These are phyloP conservation scores for Talaromyces adpressus DNA, from an alignment of 495 filamentous ascomycete species.

Conservation along the genomic window DNA sequence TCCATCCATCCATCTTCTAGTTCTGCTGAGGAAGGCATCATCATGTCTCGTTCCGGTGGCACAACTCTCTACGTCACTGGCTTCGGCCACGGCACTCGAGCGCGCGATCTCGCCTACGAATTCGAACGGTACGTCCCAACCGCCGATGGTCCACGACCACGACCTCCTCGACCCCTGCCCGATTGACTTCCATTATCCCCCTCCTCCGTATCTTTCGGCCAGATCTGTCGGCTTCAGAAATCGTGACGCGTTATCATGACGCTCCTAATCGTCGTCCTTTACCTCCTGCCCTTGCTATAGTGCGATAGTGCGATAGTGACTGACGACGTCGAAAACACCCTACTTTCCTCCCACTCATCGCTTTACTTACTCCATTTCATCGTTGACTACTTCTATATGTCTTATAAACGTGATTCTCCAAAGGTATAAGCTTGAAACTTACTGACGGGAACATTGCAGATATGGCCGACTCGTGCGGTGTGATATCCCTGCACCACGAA, in stretches of 20 bases:
- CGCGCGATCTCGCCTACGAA: slow-evolving; percentile 99
- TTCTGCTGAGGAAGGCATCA: slow-evolving; percentile 26
- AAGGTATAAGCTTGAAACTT: background rate
- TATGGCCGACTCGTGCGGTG: slow-evolving; percentile 98
- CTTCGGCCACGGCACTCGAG: slow-evolving; percentile 98
- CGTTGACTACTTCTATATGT: slow-evolving; percentile 12
- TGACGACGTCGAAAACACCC: slow-evolving; percentile 8
- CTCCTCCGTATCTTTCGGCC: slow-evolving; percentile 6
- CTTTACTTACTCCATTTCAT: slow-evolving; percentile 5
- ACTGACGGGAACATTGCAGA: slow-evolving; percentile 39
- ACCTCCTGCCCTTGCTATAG: background rate
- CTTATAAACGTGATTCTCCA: slow-evolving; percentile 7
- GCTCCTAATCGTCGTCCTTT: slow-evolving; percentile 5
- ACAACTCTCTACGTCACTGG: slow-evolving; percentile 96
- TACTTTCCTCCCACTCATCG: slow-evolving; percentile 4
- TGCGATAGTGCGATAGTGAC: slow-evolving; percentile 1
- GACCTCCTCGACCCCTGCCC: slow-evolving; percentile 48
- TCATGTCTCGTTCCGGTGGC: slow-evolving; percentile 88
- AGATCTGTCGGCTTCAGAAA: slow-evolving; percentile 4
- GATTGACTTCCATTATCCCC: slow-evolving; percentile 7
- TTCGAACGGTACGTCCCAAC: slow-evolving; percentile 93
- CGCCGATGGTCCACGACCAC: slow-evolving; percentile 32
- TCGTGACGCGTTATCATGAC: background rate
- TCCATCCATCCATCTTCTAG: background rate
- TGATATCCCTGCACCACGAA: slow-evolving; percentile 94